Evolutionary conservation across 305 asterid genomes (phyloP).

Genomic region (Solanum chacoense): DNA sequence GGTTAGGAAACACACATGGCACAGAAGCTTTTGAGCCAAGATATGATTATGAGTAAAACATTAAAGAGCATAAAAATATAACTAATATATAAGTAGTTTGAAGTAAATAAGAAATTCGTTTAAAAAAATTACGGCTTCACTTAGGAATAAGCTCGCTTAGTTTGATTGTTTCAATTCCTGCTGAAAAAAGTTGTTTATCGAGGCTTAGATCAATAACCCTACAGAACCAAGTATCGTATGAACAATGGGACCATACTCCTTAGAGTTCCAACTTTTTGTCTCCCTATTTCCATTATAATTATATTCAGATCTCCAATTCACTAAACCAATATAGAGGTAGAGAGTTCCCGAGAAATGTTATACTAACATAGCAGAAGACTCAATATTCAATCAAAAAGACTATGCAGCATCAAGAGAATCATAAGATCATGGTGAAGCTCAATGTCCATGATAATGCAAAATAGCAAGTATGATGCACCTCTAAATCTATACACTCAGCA

Average conservation of each 20-base stretch:
- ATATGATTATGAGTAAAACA: not conserved
- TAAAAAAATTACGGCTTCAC: not conserved
- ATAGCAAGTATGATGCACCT: not conserved
- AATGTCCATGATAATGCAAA: not conserved
- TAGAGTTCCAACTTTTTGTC: not conserved
- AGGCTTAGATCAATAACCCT: not conserved
- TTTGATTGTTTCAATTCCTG: not conserved
- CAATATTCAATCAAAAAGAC: not conserved
- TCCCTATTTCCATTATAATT: not conserved
- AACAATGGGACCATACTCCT: not conserved
- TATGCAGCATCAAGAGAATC: not conserved
- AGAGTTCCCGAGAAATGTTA: not conserved
- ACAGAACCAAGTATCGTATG: not conserved
- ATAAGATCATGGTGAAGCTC: not conserved
- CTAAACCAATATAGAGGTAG: not conserved
- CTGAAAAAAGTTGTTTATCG: not conserved
- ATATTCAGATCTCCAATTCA: not conserved
- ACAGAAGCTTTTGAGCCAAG: not conserved
- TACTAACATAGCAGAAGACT: not conserved
- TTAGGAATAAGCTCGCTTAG: not conserved
- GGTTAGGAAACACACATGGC: not conserved
- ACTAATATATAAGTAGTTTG: not conserved
- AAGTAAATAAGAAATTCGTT: not conserved
- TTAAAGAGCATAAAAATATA: not conserved
- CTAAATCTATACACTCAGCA: not conserved